These are phyloP conservation scores for Paramyrothecium sp. DNA, from an alignment of 2,329 filamentous ascomycete genomes.

Conservation along the genomic window DNA sequence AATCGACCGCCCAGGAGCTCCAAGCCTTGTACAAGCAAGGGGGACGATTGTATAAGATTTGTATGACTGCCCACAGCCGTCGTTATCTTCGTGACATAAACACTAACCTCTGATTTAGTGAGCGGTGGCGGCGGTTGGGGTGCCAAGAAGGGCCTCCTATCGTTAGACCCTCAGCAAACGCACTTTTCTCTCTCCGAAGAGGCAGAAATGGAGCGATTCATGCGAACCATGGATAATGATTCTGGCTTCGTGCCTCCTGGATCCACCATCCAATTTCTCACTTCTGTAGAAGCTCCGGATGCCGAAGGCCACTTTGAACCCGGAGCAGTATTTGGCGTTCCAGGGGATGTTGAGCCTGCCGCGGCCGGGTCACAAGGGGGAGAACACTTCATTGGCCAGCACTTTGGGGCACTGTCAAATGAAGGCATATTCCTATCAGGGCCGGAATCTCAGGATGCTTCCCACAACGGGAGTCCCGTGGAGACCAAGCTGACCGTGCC, in stretches of 20 bases:
- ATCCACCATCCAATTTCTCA: slow-evolving; percentile 66
- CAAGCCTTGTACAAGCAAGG: slow-evolving; percentile 18
- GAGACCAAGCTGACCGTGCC: slow-evolving; percentile 32
- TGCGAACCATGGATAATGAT: slow-evolving; percentile 43
- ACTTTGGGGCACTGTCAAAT: slow-evolving; percentile 64
- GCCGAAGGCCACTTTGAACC: slow-evolving; percentile 11
- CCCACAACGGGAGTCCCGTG: neutral
- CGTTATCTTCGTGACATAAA: too few species aligned
- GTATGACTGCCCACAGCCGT: slow-evolving; percentile 16
- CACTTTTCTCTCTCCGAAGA: slow-evolving; percentile 46
- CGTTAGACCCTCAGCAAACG: slow-evolving; percentile 68
- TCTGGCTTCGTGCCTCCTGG: slow-evolving; percentile 59
- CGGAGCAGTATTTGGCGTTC: slow-evolving; percentile 31
- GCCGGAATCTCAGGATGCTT: slow-evolving; percentile 6
- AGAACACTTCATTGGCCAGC: slow-evolving; percentile 29
- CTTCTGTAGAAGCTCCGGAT: slow-evolving; percentile 31
- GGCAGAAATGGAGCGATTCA: slow-evolving; percentile 52
- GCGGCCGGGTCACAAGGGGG: neutral
- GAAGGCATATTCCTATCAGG: slow-evolving; percentile 54
- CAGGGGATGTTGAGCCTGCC: slow-evolving; percentile 14
- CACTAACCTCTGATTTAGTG: slow-evolving; percentile 35
- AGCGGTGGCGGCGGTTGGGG: slow-evolving; percentile 87
- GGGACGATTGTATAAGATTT: slow-evolving; percentile 42
- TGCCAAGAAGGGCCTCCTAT: slow-evolving; percentile 73
- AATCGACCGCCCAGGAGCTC: neutral